Evolutionary conservation across 164 flowering plant genomes (phyloP).

Genomic region (Magnolia sinica): DNA sequence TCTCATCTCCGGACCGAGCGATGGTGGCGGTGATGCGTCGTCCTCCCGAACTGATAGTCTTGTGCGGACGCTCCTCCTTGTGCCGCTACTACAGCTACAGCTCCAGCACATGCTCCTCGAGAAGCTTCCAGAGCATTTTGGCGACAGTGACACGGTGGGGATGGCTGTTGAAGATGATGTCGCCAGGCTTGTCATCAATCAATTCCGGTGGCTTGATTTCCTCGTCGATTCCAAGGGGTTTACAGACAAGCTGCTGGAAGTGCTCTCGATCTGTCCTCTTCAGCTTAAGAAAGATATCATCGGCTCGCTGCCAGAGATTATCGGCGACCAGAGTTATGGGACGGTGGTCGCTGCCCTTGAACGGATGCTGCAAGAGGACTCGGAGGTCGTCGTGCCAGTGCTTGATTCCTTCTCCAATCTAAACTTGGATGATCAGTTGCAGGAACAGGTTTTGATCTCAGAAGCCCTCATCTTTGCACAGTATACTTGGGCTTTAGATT

Average conservation of each 20-base stretch:
- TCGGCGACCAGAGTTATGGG: constrained; percentile 57
- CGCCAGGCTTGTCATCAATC: constrained; percentile 66
- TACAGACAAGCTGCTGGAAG: constrained; percentile 60
- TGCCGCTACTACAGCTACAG: constrained; percentile 59
- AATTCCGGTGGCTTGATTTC: constrained; percentile 86
- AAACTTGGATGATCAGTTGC: constrained; percentile 59
- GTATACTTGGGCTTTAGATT: background rate
- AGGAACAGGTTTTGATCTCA: constrained; percentile 50
- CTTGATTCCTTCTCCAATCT: constrained; percentile 75
- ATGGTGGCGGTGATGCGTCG: background rate
- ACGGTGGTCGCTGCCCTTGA: constrained; percentile 52
- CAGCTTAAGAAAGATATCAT: constrained; percentile 79
- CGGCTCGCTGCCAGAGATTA: constrained; percentile 81
- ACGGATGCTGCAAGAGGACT: constrained; percentile 70
- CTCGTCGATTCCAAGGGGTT: constrained; percentile 59
- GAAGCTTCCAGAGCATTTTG: constrained; percentile 77
- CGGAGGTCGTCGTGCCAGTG: constrained; percentile 62
- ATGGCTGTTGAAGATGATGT: constrained; percentile 46
- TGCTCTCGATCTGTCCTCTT: constrained; percentile 63
- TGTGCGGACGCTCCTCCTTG: constrained; percentile 54
- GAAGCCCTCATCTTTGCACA: background rate
- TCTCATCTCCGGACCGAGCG: constrained; percentile 29
- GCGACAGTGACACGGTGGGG: constrained; percentile 9
- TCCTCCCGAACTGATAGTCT: constrained; percentile 42
- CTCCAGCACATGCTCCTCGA: constrained; percentile 63